These are phyloP conservation scores for Epichloe coenophiala DNA, from an alignment of 2,329 filamentous ascomycete genomes.

Conservation along the genomic window DNA sequence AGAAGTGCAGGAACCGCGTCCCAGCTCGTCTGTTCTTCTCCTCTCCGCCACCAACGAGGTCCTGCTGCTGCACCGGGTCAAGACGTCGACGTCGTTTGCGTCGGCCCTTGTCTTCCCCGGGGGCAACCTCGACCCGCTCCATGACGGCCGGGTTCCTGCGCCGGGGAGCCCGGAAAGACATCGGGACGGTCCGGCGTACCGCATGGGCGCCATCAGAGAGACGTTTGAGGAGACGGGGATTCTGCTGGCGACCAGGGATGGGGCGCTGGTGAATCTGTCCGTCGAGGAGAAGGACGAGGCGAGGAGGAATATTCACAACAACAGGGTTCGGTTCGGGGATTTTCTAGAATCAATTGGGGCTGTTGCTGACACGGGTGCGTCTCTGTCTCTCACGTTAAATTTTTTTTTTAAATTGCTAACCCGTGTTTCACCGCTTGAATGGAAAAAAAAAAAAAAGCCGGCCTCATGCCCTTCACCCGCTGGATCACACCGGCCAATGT, in stretches of 20 bases:
- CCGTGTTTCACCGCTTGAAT: no score
- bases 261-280: conserved; percentile 46
- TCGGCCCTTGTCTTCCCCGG: conserved; percentile 84
- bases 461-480: conserved; percentile 69
- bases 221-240: conserved; percentile 94
- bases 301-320: conserved; percentile 54
- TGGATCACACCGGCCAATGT: conserved; percentile 75
- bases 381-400: background rate
- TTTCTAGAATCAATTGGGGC: conserved; percentile 48
- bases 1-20: conserved; percentile 33
- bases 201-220: conserved; percentile 76
- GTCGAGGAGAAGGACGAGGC: conserved; percentile 49
- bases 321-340: conserved; percentile 49
- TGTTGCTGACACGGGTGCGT: conserved; percentile 49
- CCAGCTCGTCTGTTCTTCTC: conserved; percentile 67
- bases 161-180: conserved; percentile 44
- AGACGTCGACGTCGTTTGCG: conserved; percentile 70
- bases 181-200: conserved; percentile 57
- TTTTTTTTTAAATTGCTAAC: background rate
- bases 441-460: conserved; percentile 26
- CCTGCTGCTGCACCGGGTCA: conserved; percentile 73
- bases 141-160: conserved; percentile 51
- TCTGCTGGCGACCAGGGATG: conserved; percentile 49
- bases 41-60: conserved; percentile 80
- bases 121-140: conserved; percentile 63